phyloP scores from a whole-genome alignment of 257 asterid species.

The Verbascum thapsus region DNA sequence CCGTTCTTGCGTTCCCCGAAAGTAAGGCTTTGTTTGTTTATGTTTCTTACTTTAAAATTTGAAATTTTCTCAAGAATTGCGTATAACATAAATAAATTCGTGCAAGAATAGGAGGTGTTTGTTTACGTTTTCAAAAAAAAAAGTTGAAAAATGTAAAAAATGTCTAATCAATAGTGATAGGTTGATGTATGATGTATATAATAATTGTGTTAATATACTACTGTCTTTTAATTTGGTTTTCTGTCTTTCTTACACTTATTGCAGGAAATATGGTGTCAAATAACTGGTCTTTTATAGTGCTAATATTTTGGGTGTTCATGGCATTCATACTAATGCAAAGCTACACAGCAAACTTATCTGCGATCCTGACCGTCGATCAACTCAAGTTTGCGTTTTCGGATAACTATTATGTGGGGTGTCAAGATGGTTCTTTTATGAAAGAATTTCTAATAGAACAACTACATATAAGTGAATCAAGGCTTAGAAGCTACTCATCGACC shows the following conservation, averaged over 20 bases:
- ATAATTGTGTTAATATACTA: too few species aligned
- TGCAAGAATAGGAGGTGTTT: too few species aligned
- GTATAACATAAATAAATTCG: too few species aligned
- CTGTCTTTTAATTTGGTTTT: too few species aligned
- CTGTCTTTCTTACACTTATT: too few species aligned
- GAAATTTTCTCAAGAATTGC: too few species aligned
- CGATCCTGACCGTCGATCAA: conserved; percentile 57
- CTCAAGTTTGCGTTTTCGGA: conserved; percentile 37
- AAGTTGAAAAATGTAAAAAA: too few species aligned
- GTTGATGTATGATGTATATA: too few species aligned
- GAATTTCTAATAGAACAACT: conserved; percentile 26
- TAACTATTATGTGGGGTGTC: conserved; percentile 38
- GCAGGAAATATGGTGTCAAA: conserved; percentile 49
- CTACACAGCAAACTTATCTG: conserved; percentile 57
- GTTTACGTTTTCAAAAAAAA: too few species aligned
- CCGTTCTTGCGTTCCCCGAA: conserved; percentile 46
- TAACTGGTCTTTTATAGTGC: conserved; percentile 45
- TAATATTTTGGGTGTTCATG: conserved; percentile 47
- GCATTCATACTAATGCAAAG: conserved; percentile 60
- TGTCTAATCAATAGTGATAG: too few species aligned
- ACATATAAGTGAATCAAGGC: conserved; percentile 29
- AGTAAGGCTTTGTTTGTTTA: conserved; percentile 27
- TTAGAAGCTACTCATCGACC: conserved; percentile 27
- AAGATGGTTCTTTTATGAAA: conserved; percentile 43
- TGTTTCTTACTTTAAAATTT: too few species aligned